Evolutionary conservation across 179 eudicot genomes (phyloP).

Genomic region (Gypsophila paniculata): DNA sequence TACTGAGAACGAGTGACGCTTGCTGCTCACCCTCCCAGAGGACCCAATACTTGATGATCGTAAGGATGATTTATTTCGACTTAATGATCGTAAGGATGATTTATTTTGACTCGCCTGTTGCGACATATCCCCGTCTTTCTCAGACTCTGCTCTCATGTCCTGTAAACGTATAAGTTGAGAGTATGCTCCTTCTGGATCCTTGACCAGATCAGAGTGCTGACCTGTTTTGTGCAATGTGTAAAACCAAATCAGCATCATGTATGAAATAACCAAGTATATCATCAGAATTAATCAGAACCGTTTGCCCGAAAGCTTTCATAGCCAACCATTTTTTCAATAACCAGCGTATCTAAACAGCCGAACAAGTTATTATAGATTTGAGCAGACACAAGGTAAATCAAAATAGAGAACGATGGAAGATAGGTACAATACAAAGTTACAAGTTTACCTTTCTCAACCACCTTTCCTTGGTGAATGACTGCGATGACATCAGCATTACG

Average conservation of each 20-base stretch:
- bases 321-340: background rate
- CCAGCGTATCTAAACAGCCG: background rate
- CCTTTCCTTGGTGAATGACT: constrained; percentile 61
- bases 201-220: constrained; percentile 21
- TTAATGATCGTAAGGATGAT: background rate
- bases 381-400: background rate
- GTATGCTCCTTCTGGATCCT: constrained; percentile 27
- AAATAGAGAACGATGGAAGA: background rate
- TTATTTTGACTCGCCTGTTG: constrained; percentile 16
- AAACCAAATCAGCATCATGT: constrained; percentile 4
- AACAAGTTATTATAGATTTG: background rate
- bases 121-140: background rate
- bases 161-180: constrained; percentile 25
- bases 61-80: constrained; percentile 12
- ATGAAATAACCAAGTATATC: constrained; percentile 1
- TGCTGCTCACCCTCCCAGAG: constrained; percentile 15
- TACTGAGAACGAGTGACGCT: constrained; percentile 9
- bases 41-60: constrained; percentile 20
- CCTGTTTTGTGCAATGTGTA: background rate
- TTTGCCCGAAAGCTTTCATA: background rate
- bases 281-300: background rate
- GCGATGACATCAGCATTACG: constrained; percentile 68
- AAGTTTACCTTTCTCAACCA: constrained; percentile 64
- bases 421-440: background rate
- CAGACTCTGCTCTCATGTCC: constrained; percentile 18